Evolutionary conservation across 176 grass and related monocot species (phyloP).

Genomic region (Oryza australiensis): DNA sequence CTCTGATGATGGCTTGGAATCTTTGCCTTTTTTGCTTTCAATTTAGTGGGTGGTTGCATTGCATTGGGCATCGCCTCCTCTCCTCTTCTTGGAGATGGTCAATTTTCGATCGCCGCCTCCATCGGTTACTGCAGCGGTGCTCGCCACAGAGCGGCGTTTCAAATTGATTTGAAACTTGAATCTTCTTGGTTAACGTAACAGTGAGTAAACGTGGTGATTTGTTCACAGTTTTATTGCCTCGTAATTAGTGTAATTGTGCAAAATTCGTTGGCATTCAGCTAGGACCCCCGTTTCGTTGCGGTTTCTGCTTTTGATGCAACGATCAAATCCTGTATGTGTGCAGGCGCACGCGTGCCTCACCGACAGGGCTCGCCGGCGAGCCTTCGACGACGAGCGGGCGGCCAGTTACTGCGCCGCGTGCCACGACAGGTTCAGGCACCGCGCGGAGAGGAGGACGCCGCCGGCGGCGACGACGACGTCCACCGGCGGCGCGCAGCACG

Average conservation of each 20-base stretch:
- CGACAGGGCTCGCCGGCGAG: constrained; percentile 56
- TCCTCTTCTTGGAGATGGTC: background rate
- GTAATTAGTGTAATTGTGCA: background rate
- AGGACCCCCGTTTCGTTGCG: too few relatives aligned
- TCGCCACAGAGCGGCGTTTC: background rate
- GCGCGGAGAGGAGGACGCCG: background rate
- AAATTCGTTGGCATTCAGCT: too few relatives aligned
- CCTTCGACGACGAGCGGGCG: constrained; percentile 51
- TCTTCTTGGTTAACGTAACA: background rate
- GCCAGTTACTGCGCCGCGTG: constrained; percentile 65
- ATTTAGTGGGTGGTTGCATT: background rate
- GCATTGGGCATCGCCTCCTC: too few relatives aligned
- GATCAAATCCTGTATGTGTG: background rate
- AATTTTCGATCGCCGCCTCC: background rate
- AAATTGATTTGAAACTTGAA: background rate
- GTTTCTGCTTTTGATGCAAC: too few relatives aligned
- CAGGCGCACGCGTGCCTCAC: constrained; percentile 81
- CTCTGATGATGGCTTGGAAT: background rate
- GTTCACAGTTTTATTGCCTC: background rate
- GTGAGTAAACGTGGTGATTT: background rate
- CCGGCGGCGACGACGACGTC: background rate
- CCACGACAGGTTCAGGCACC: constrained; percentile 20
- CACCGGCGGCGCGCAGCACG: background rate
- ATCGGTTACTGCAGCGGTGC: background rate
- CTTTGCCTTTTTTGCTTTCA: background rate